phyloP scores from a whole-genome alignment of 2,329 filamentous ascomycete genomes.

The Aspergillus amoenus region DNA sequence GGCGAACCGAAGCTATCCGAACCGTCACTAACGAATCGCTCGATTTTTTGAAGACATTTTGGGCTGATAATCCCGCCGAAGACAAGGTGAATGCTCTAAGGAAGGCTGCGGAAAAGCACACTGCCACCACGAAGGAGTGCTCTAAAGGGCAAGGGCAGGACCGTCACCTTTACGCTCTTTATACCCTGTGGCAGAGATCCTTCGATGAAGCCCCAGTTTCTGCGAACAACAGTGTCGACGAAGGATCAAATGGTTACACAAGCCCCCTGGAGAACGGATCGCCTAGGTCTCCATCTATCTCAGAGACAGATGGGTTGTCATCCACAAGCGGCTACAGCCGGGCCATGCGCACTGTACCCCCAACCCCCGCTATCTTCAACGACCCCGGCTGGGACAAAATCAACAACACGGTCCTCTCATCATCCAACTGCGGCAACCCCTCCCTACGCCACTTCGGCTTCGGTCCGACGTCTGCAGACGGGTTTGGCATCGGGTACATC shows the following conservation, averaged over 20 bases:
- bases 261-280: slow-evolving; percentile 51
- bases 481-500: slow-evolving; percentile 97
- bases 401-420: slow-evolving; percentile 91
- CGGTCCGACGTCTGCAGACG: slow-evolving; percentile 87
- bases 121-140: slow-evolving; percentile 75
- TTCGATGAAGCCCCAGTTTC: slow-evolving; percentile 68
- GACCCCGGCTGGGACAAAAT: slow-evolving; percentile 92
- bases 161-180: slow-evolving; percentile 88
- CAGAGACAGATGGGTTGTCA: slow-evolving; percentile 41
- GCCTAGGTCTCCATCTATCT: slow-evolving; percentile 35
- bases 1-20: slow-evolving; percentile 89
- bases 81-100: slow-evolving; percentile 83
- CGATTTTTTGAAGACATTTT: slow-evolving; percentile 91
- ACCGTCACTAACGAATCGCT: slow-evolving; percentile 79
- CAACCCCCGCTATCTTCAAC: slow-evolving; percentile 74
- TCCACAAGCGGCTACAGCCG: slow-evolving; percentile 59
- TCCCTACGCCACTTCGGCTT: slow-evolving; percentile 94
- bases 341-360: slow-evolving; percentile 44
- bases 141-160: slow-evolving; percentile 90
- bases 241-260: slow-evolving; percentile 62
- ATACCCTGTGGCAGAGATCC: slow-evolving; percentile 89
- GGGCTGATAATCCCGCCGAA: slow-evolving; percentile 81
- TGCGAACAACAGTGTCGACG: slow-evolving; percentile 49
- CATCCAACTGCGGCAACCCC: slow-evolving; percentile 98
- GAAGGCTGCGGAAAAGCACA: slow-evolving; percentile 81